A percentile compares a stretch with the other conserved stretches of the same genome.
Conservation (phyloP, 441 rosid genomes). For the Adansonia rubrostipa region DNA sequence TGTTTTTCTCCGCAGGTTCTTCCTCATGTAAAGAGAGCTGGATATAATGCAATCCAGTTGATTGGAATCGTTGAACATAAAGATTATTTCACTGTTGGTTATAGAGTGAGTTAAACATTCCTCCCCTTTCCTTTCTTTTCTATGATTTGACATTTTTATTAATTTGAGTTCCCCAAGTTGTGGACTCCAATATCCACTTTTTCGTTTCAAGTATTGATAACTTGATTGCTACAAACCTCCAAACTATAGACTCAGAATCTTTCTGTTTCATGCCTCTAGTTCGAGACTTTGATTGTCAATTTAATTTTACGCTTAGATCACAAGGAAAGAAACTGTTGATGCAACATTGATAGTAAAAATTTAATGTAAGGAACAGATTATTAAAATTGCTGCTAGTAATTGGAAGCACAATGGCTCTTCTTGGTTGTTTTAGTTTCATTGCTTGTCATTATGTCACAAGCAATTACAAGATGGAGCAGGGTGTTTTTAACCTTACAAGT, state of each 20-base stretch:
- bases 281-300: background rate
- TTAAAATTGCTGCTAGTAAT: background rate
- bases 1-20: constrained; percentile 63
- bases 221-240: background rate
- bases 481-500: background rate
- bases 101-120: constrained; percentile 65
- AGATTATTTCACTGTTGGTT: constrained; percentile 91
- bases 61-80: constrained; percentile 93
- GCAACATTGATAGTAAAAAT: background rate
- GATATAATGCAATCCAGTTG: constrained; percentile 92
- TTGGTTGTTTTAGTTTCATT: background rate
- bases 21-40: constrained; percentile 86
- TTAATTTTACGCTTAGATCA: background rate
- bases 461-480: background rate
- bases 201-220: background rate
- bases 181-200: constrained; percentile 5
- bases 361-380: background rate
- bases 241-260: constrained; percentile 1
- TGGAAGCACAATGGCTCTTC: constrained; percentile 8
- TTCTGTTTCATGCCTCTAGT: constrained; percentile 7
- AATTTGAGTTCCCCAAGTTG: constrained; percentile 16
- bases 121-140: constrained; percentile 19
- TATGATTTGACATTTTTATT: constrained; percentile 17
- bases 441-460: constrained; percentile 1
- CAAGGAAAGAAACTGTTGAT: background rate